Evolutionary conservation across 108 stramenopile species (phyloP).

Genomic region (Skeletonema potamos): DNA sequence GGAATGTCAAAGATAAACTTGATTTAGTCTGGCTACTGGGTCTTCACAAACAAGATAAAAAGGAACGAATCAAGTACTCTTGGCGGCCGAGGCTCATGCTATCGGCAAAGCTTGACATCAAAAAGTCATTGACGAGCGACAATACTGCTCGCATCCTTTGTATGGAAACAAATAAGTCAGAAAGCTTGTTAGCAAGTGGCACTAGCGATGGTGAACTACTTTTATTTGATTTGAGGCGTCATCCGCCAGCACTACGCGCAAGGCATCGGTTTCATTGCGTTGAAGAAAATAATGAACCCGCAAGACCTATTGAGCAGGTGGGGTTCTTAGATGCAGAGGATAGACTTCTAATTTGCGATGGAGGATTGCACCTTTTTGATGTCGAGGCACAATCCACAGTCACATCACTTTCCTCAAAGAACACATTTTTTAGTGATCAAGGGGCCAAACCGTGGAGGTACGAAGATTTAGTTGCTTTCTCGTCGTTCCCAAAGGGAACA

Average conservation of each 20-base stretch:
- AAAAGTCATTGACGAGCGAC: neutral
- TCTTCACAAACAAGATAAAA: conserved; percentile 11
- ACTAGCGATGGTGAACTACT: conserved; percentile 27
- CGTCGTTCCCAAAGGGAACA: neutral
- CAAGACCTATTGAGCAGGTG: conserved; percentile 11
- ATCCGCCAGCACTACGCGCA: conserved; percentile 13
- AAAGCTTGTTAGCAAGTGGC: conserved; percentile 20
- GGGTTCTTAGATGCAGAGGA: conserved; percentile 3
- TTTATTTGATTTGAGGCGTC: conserved; percentile 30
- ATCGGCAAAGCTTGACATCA: conserved; percentile 2
- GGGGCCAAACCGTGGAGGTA: neutral
- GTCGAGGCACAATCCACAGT: conserved; percentile 7
- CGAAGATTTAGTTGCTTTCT: conserved; percentile 6
- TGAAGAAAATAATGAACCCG: neutral
- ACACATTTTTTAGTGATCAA: neutral
- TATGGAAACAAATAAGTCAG: conserved; percentile 21
- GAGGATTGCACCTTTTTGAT: conserved; percentile 21
- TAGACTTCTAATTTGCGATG: conserved; percentile 16
- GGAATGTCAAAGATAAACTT: conserved; percentile 6
- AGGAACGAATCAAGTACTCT: conserved; percentile 8
- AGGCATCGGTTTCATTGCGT: neutral
- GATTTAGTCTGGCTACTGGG: conserved; percentile 30
- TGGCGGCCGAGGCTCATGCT: conserved; percentile 33
- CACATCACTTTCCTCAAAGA: conserved; percentile 5
- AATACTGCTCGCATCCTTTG: neutral